Evolutionary conservation across 257 asterid genomes (phyloP), one percentile per base, ranked within the genome.

Genomic region (Primulina huaijiensis): DNA sequence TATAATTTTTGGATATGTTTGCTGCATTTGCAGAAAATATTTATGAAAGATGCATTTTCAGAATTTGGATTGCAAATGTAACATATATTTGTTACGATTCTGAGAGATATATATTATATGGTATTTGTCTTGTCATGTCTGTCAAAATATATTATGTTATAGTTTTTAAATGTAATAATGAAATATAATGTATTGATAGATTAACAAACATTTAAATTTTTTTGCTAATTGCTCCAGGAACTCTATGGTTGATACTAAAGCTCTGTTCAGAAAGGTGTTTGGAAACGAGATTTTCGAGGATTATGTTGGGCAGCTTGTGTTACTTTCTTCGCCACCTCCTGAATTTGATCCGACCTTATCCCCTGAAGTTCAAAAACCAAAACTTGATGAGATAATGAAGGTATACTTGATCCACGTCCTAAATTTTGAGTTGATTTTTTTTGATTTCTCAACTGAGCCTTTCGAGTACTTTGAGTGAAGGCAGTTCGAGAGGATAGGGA

Each of bases 261-360:
- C 89, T 75, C 90, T 87, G 46, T 91, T 91, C 74, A 95, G 95
- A 67, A 89, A 89, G 95, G 81, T 86, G 74, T 86, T 89, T 72
- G 96, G 92, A 63, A 89, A 88, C 66, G 96, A 87, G 33, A 75
- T 62, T 55, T 89, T 89, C 76, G 91, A 84, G 77, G 89, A 89
- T 70, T 87, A 86, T 68, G 83, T 89, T n/a, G 96, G 97, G 58
- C 88, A 84, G 77, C 93, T 91, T 71, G 70, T 80, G 25, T 79
- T 91, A 85, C 95, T 89, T 78, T 72, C 92, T 43, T 72, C 88
- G 68, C 84, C 88, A 57, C 81, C 87, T 40, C 65, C 84, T 58
- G 95, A 86, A 72, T 71, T 76, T 69, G 90, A 84, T 68, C 90
- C 88, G 29, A 80, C 77, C 19, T 74, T 80, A 52, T 79, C 82